These are phyloP conservation scores for Penicillium pancosmium DNA, from an alignment of 495 filamentous ascomycete species.

Conservation along the genomic window DNA sequence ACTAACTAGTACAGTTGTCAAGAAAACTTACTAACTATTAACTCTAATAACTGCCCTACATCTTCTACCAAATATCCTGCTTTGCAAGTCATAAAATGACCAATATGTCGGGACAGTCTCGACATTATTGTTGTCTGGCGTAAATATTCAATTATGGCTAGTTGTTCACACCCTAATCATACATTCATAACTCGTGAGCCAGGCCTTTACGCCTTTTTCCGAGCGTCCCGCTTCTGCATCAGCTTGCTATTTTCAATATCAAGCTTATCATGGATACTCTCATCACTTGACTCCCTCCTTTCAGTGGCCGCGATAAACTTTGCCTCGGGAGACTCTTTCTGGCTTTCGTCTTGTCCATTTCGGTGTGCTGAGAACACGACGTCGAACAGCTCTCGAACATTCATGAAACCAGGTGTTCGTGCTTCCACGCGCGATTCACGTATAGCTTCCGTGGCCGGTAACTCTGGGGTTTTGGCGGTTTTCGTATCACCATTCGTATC, in stretches of 20 bases:
- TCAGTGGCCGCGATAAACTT: not conserved
- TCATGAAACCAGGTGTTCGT: conserved; percentile 82
- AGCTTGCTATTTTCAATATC: not conserved
- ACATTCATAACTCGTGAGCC: not conserved
- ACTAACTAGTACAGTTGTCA: too few relatives aligned
- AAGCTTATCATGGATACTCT: not conserved
- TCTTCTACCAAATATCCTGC: too few relatives aligned
- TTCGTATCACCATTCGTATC: not conserved
- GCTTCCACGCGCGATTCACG: conserved; percentile 65
- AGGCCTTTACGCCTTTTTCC: not conserved
- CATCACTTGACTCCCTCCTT: not conserved
- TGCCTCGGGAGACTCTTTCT: not conserved
- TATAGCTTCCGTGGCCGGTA: not conserved
- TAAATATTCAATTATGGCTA: not conserved
- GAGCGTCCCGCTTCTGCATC: not conserved
- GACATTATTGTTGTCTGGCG: not conserved
- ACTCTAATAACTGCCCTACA: too few relatives aligned
- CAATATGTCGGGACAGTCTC: too few relatives aligned
- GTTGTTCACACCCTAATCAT: not conserved
- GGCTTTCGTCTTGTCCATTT: conserved; percentile 71
- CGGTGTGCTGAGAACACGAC: conserved; percentile 87
- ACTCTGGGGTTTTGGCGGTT: not conserved
- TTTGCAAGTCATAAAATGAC: too few relatives aligned
- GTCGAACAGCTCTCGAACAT: conserved; percentile 87
- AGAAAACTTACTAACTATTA: too few relatives aligned